phyloP scores from a whole-genome alignment of 2,329 filamentous ascomycete species.

The Alternaria postmessia region DNA sequence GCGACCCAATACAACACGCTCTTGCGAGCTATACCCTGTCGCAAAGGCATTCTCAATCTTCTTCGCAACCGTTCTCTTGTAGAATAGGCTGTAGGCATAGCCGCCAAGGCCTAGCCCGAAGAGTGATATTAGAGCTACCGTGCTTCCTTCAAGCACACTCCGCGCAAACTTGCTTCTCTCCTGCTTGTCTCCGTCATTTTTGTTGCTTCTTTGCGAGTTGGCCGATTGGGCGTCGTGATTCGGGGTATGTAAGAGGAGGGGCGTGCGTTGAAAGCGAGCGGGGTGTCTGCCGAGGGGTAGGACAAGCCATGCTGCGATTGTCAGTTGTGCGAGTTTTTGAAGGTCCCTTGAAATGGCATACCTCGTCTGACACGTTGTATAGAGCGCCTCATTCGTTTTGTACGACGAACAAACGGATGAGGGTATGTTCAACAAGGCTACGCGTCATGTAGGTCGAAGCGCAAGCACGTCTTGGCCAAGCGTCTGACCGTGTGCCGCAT shows the following conservation, averaged over 20 bases:
- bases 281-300: slow-evolving; percentile 37
- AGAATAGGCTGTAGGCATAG: slow-evolving; percentile 46
- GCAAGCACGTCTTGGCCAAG: slow-evolving; percentile 28
- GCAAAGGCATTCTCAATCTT: slow-evolving; percentile 49
- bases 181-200: slow-evolving; percentile 14
- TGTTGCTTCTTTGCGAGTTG: neutral
- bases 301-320: slow-evolving; percentile 37
- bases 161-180: slow-evolving; percentile 42
- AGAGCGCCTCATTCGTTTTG: slow-evolving; percentile 39
- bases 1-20: slow-evolving; percentile 41
- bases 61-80: slow-evolving; percentile 39
- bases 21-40: slow-evolving; percentile 45
- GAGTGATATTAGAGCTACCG: slow-evolving; percentile 46
- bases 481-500: slow-evolving; percentile 15
- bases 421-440: neutral
- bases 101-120: slow-evolving; percentile 45
- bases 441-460: slow-evolving; percentile 11
- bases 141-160: slow-evolving; percentile 47
- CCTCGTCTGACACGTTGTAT: slow-evolving; percentile 6
- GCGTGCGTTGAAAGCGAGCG: slow-evolving; percentile 20
- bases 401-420: neutral
- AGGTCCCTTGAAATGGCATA: too few species aligned
- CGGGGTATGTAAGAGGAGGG: slow-evolving; percentile 22
- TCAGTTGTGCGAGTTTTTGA: slow-evolving; percentile 8
- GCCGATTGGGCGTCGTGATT: neutral